Base-by-base conservation (phyloP, 331 rosid genomes). In the Saraca asoca region DNA sequence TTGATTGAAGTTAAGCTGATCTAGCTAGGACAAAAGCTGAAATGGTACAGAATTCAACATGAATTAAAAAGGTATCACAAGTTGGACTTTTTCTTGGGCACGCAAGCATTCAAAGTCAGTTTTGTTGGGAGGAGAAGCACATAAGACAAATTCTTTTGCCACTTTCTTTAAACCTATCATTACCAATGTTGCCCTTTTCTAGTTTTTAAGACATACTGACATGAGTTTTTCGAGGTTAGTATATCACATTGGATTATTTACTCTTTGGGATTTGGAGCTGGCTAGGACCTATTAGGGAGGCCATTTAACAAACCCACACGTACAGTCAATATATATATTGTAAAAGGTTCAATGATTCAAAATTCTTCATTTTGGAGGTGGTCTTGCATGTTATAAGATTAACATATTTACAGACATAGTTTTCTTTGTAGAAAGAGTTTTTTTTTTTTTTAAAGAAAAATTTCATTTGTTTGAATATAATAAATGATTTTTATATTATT, bases 211-310 rank as follows among this genome's bases (percentile, higher is more conserved):
- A 65, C 48, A 71, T 51, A 34, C 69, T 62, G 55, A 71, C 69
- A 65, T 51, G 63, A 58, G 58, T 57, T 58, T 77, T 64, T 71
- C 54, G 70, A 71, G 64, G 69, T 64, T 5, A 55, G 64, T 57
- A 56, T 35, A 68, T 75, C 45, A 54, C 39, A 76, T 55, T 66
- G 43, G 73, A 56, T 52, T 57, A 51, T 63, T 64, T 62, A 69
- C 10, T 12, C 64, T 52, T 75, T 5, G 80, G 80, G 80, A 69
- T 75, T 75, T 75, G 75, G 12, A 53, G 75, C 62, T 51, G 13
- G 20, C 24, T 59, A 9, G 46, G 19, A n/a, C 50, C 50, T 44
- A n/a, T 59, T 18, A 60, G 58, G 13, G 13, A 7, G 58, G n/a
- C 43, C 43, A 39, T 18, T 64, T 33, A 3, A 34, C 45, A 31